Evolutionary conservation across 2,329 filamentous ascomycete species (phyloP).

Genomic region (Penicillium sp.): DNA sequence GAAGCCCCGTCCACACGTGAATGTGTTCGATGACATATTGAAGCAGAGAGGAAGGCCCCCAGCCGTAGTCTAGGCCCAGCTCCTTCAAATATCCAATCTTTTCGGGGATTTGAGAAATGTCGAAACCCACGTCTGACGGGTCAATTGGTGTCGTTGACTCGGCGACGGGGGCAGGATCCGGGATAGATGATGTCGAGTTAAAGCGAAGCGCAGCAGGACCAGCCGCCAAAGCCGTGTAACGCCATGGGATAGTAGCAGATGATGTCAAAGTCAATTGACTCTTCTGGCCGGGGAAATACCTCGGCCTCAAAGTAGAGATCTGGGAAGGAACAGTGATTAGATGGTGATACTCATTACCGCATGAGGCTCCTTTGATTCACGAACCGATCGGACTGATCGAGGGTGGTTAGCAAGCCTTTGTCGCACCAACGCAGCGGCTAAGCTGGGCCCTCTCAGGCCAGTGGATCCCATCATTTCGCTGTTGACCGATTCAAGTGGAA

Average conservation of each 20-base stretch:
- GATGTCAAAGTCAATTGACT: slow-evolving; percentile 18
- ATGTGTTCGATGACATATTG: slow-evolving; percentile 75
- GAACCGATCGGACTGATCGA: slow-evolving; percentile 33
- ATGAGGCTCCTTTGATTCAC: slow-evolving; percentile 10
- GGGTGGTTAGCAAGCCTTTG: slow-evolving; percentile 24
- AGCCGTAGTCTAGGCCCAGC: slow-evolving; percentile 83
- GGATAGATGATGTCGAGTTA: slow-evolving; percentile 31
- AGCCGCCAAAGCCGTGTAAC: slow-evolving; percentile 16
- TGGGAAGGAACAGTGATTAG: slow-evolving; percentile 15
- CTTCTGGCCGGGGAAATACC: slow-evolving; percentile 17
- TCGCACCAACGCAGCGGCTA: slow-evolving; percentile 35
- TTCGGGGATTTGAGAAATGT: slow-evolving; percentile 58
- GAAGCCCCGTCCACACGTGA: slow-evolving; percentile 67
- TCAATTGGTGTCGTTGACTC: slow-evolving; percentile 17
- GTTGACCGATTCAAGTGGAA: slow-evolving; percentile 1
- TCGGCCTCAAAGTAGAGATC: slow-evolving; percentile 33
- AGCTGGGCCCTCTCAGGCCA: slow-evolving; percentile 46
- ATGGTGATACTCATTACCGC: slow-evolving; percentile 8
- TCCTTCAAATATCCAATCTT: slow-evolving; percentile 74
- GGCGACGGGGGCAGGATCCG: slow-evolving; percentile 13
- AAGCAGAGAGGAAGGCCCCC: slow-evolving; percentile 66
- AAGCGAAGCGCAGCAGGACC: slow-evolving; percentile 30
- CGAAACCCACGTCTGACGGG: slow-evolving; percentile 17
- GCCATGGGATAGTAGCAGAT: slow-evolving; percentile 19
- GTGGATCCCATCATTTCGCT: slow-evolving; percentile 51